phyloP scores from a whole-genome alignment of 2,329 filamentous ascomycete genomes.

The Microcyclosporella mali region DNA sequence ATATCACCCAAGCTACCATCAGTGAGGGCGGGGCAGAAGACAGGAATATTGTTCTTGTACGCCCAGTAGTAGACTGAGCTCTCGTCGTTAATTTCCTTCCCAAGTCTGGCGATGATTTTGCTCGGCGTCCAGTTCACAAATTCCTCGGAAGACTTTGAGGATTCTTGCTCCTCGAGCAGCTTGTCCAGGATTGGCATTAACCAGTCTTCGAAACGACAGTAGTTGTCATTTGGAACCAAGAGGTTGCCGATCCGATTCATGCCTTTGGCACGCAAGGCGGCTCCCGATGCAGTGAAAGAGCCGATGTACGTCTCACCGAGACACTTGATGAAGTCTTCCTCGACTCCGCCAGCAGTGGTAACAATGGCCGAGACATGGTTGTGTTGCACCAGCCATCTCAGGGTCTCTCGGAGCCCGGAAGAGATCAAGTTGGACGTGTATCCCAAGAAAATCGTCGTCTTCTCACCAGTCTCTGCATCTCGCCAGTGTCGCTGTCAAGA shows the following conservation, averaged over 20 bases:
- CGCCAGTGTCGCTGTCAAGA: constrained; percentile 63
- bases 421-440: constrained; percentile 98
- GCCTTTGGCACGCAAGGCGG: constrained; percentile 72
- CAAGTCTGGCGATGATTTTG: constrained; percentile 82
- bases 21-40: constrained; percentile 93
- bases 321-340: constrained; percentile 98
- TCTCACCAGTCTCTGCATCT: constrained; percentile 69
- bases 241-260: constrained; percentile 96
- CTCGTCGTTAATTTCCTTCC: constrained; percentile 90
- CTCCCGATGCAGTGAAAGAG: constrained; percentile 71
- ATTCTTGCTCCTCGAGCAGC: constrained; percentile 92
- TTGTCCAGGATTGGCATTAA: constrained; percentile 87
- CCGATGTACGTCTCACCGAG: constrained; percentile 90
- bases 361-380: constrained; percentile 88
- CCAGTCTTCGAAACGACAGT: constrained; percentile 98
- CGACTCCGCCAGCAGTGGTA: constrained; percentile 88
- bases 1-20: constrained; percentile 95
- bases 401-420: constrained; percentile 81
- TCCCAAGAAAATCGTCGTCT: constrained; percentile 90
- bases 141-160: constrained; percentile 57
- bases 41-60: constrained; percentile 90
- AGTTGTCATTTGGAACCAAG: constrained; percentile 92
- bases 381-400: constrained; percentile 90
- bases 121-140: constrained; percentile 87
- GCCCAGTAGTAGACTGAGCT: constrained; percentile 95